phyloP scores from a whole-genome alignment of 2,329 filamentous ascomycete genomes.

The Sporothrix dimorphospora region DNA sequence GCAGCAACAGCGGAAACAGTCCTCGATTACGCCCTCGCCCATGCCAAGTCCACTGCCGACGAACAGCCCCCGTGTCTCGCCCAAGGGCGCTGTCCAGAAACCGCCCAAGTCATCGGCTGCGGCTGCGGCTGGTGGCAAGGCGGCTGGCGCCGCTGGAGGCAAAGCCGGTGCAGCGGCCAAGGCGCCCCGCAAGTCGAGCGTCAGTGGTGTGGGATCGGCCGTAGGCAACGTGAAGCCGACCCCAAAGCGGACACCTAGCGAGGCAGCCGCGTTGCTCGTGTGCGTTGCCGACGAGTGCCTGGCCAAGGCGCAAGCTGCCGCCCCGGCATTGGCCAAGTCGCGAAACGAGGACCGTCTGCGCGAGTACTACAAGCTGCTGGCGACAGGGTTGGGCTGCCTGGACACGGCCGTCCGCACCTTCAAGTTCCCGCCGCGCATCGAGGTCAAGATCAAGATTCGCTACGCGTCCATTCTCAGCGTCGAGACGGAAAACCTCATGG shows the following conservation, averaged over 20 bases:
- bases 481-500: constrained; percentile 75
- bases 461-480: constrained; percentile 73
- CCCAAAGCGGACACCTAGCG: constrained; percentile 47
- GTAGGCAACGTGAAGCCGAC: constrained; percentile 39
- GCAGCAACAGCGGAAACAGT: constrained; percentile 2
- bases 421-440: constrained; percentile 64
- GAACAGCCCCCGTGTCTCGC: constrained; percentile 32
- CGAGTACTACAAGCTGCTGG: constrained; percentile 73
- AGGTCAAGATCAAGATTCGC: constrained; percentile 69
- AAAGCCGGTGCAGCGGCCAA: neutral
- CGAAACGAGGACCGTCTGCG: constrained; percentile 57
- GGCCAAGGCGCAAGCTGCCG: constrained; percentile 62
- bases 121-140: neutral
- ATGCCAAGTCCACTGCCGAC: constrained; percentile 28
- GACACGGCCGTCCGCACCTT: constrained; percentile 68
- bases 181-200: constrained; percentile 34
- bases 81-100: constrained; percentile 34
- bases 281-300: constrained; percentile 79
- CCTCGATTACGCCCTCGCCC: constrained; percentile 30
- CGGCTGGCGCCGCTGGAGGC: neutral
- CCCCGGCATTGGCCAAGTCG: constrained; percentile 52
- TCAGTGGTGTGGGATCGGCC: constrained; percentile 34
- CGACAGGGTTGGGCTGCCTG: constrained; percentile 72
- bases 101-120: constrained; percentile 23
- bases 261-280: constrained; percentile 64